Conservation (phyloP, 257 asterid genomes). For the Lavandula angustifolia region DNA sequence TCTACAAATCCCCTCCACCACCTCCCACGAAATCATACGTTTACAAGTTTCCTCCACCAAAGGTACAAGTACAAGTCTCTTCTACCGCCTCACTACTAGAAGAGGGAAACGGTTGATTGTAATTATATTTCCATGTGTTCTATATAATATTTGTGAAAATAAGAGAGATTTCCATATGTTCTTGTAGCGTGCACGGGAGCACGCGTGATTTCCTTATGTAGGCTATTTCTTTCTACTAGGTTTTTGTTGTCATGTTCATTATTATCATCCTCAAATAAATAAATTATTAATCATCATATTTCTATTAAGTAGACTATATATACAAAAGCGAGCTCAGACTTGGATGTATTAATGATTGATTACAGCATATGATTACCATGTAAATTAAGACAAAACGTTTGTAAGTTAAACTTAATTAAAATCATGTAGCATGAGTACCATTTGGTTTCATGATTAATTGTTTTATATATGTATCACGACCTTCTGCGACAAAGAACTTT, state of each 20-base stretch:
- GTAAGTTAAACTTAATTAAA: no score
- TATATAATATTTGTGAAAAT: constrained; percentile 1
- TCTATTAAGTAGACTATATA: no score
- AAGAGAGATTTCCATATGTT: neutral
- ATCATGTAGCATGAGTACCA: no score
- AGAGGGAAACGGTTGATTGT: constrained; percentile 14
- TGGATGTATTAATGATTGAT: no score
- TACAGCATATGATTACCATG: no score
- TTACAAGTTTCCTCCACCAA: constrained; percentile 18
- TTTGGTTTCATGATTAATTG: no score
- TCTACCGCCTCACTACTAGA: constrained; percentile 22
- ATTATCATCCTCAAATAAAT: constrained; percentile 5
- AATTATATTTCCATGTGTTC: neutral
- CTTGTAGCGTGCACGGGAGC: constrained; percentile 21
- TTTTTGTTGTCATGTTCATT: constrained; percentile 8
- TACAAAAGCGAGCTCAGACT: no score
- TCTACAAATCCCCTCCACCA: constrained; percentile 10
- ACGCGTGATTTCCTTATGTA: neutral
- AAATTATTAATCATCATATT: neutral
- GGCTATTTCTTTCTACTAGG: neutral
- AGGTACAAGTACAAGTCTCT: constrained; percentile 5
- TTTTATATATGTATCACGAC: no score
- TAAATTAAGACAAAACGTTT: no score
- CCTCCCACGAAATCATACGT: constrained; percentile 3
- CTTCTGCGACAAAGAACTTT: no score